Percentiles rank a stretch among this genome's conserved stretches.
These are phyloP conservation scores for Hypomyces rosellus DNA, from an alignment of 2,329 filamentous ascomycete species.

Conservation along the genomic window DNA sequence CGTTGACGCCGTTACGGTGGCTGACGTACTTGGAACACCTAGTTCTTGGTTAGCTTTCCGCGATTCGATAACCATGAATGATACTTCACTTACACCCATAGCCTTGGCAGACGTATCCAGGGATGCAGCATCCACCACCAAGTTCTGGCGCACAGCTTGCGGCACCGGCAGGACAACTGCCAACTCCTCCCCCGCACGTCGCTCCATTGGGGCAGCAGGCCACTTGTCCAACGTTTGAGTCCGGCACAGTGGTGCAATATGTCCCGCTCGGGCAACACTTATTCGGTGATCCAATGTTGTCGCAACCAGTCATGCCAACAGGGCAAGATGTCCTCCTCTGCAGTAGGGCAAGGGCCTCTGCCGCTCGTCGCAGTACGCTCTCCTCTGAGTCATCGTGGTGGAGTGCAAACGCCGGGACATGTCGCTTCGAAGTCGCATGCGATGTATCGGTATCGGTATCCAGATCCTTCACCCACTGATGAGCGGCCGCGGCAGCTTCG, in stretches of 20 bases:
- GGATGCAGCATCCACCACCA: constrained; percentile 71
- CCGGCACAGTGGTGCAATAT: constrained; percentile 57
- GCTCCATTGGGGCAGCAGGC: constrained; percentile 67
- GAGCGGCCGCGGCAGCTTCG: constrained; percentile 25
- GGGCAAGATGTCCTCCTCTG: constrained; percentile 62
- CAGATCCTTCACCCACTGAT: constrained; percentile 23
- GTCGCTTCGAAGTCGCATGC: constrained; percentile 22
- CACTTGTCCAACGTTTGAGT: constrained; percentile 59
- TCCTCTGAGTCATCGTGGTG: constrained; percentile 32
- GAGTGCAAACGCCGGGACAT: constrained; percentile 45
- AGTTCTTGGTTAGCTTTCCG: neutral
- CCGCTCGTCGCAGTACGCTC: constrained; percentile 36
- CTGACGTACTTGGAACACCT: constrained; percentile 29
- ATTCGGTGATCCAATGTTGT: constrained; percentile 56
- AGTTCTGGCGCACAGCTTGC: constrained; percentile 57
- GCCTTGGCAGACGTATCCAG: constrained; percentile 62
- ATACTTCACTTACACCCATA: constrained; percentile 57
- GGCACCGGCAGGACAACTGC: constrained; percentile 54
- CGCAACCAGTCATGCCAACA: constrained; percentile 57
- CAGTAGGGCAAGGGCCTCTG: constrained; percentile 41
- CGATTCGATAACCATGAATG: neutral
- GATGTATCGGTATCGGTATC: constrained; percentile 17
- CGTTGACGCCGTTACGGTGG: constrained; percentile 17
- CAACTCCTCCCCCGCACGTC: constrained; percentile 57
- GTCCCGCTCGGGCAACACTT: constrained; percentile 66